Conservation (phyloP, 2,329 filamentous ascomycete species). For the Boeremia lycopersici region DNA sequence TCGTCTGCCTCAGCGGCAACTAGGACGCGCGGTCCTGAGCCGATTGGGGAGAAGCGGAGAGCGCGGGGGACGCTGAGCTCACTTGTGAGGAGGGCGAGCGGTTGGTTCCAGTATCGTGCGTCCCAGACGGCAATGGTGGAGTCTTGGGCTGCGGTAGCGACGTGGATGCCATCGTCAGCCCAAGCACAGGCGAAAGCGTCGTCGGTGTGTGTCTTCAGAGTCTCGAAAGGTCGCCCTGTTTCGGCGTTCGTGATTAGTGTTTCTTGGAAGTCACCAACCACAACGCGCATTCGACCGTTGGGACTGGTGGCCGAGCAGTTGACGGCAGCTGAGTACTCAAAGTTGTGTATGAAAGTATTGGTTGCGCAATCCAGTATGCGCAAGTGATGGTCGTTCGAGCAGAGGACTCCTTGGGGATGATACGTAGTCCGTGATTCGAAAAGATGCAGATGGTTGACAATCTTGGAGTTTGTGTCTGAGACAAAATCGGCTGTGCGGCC, state of each 20-base stretch:
- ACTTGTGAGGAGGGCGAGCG: slow-evolving; percentile 62
- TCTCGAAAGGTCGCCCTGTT: slow-evolving; percentile 62
- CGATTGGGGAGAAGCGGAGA: slow-evolving; percentile 73
- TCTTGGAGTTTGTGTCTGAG: slow-evolving; percentile 57
- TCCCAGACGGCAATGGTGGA: slow-evolving; percentile 77
- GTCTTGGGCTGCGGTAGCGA: slow-evolving; percentile 80
- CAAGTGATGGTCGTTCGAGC: slow-evolving; percentile 63
- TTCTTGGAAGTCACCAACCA: slow-evolving; percentile 72
- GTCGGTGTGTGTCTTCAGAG: slow-evolving; percentile 69
- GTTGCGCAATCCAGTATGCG: slow-evolving; percentile 62
- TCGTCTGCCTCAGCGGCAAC: slow-evolving; percentile 79
- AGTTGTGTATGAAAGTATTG: slow-evolving; percentile 63
- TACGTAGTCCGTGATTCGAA: slow-evolving; percentile 56
- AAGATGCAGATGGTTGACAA: slow-evolving; percentile 65
- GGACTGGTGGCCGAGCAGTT: slow-evolving; percentile 78
- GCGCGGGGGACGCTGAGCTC: slow-evolving; percentile 73
- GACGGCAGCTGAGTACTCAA: slow-evolving; percentile 65
- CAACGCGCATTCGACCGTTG: slow-evolving; percentile 71
- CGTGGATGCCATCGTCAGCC: slow-evolving; percentile 76
- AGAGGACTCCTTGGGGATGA: slow-evolving; percentile 59
- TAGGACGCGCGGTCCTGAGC: slow-evolving; percentile 69
- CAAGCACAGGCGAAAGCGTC: slow-evolving; percentile 80
- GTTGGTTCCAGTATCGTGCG: slow-evolving; percentile 69
- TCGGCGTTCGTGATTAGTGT: slow-evolving; percentile 73
- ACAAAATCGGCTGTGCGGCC: slow-evolving; percentile 57